Base-by-base conservation (phyloP, 345 rosid genomes). In the Hibiscus syriacus region DNA sequence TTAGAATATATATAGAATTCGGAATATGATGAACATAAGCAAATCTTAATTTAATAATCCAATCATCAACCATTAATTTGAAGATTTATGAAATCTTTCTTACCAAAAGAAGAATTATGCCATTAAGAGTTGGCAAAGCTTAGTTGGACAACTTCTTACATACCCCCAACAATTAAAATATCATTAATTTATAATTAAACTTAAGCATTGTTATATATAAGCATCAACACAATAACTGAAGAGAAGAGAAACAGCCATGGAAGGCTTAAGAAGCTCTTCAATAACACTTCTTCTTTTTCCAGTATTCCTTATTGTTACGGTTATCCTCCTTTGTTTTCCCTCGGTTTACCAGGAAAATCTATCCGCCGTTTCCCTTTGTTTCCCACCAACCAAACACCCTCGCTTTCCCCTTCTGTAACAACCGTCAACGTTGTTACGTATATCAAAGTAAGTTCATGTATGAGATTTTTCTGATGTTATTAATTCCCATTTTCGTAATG, bases 141-240 rank as follows among this genome's bases (percentile, higher is more conserved):
- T 63, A 43, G 67, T 41, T 38, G 36, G 67, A 2, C 54, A 43
- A 63, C 53, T 25, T 25, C 14, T 63, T 63, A 25, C 67, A 23
- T 23, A 23, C 66, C 32, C 12, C 17, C 8, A 52, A 52, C n/a
- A 9, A 17, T 0, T 13, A 45, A 45, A 43, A 32, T 0, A 5
- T 8, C 39, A 36, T 1, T 36, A 36, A 36, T 36, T 34, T 34
- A 34, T 10, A 7, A 0, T 32, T 32, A 34, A 34, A 36, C 39
- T 7, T 36, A 1, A 36, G 12, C 39, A 8, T 4, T 36, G 39
- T 8, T 36, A 32, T 34, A 36, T 36, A 36, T 36, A 36, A 36
- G 39, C 10, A 36, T 36, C 39, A 36, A 36, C 39, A 36, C 39
- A 36, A 36, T n/a, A n/a, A n/a, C n/a, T n/a, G n/a, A 2, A 11